Conservation (phyloP, 768 basidiomycete genomes). For the Sarcodon sp. region DNA sequence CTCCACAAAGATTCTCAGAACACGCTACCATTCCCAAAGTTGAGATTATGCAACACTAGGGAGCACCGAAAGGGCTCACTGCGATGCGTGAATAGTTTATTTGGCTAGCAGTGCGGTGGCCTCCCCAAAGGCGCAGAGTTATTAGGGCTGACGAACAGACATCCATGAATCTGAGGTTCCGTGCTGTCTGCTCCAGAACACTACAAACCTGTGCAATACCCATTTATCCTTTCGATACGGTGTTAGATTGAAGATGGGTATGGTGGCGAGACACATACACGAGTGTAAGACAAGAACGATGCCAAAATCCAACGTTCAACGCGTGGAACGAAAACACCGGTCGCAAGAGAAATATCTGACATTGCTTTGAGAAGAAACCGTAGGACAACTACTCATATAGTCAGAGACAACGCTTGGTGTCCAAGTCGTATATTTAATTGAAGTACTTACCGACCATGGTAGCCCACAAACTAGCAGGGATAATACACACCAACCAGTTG, state of each 20-base stretch:
- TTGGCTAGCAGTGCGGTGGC: background rate
- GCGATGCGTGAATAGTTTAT: background rate
- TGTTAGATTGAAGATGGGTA: background rate
- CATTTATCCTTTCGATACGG: background rate
- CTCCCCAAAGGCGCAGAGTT: background rate
- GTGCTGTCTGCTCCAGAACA: too few relatives aligned
- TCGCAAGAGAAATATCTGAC: background rate
- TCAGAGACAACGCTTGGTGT: background rate
- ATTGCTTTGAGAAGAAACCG: background rate
- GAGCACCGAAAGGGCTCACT: too few relatives aligned
- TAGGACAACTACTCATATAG: background rate
- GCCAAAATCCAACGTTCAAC: background rate
- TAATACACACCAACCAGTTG: background rate
- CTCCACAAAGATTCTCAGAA: background rate
- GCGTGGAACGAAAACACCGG: background rate
- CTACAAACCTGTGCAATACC: background rate
- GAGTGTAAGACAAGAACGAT: background rate
- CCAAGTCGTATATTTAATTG: background rate
- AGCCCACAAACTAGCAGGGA: background rate
- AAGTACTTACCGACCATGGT: background rate
- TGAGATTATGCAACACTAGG: background rate
- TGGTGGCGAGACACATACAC: background rate
- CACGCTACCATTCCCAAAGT: background rate
- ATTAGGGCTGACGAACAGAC: background rate
- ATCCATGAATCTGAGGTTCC: too few relatives aligned